Base-by-base conservation (phyloP, 2,329 filamentous ascomycete genomes). In the Trichoderma simmonsii region DNA sequence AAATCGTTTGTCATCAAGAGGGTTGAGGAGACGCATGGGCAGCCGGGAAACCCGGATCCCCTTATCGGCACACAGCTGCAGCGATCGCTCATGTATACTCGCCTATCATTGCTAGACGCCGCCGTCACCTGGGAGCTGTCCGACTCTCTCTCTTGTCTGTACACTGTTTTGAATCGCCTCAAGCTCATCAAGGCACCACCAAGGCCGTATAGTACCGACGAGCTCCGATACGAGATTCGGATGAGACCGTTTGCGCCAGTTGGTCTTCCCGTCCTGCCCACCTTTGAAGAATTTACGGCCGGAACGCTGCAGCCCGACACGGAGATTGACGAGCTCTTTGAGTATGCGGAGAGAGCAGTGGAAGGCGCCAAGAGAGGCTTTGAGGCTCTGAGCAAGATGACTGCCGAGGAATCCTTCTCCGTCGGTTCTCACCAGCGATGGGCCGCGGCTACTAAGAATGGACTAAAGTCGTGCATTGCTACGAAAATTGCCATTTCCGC, bases 211-310 rank as follows among this genome's bases (percentile, higher is more conserved):
- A 89, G 90, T 71, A 88, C 87, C 18, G 88, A 92, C 71, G 81
- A 85, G 36, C 83, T 94, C 5, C 90, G 93, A 14, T 95, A 96
- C 79, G 92, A 96, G 75, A 83, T 97, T 11, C 92, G 95, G 72
- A 96, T 97, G 93, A 93, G 92, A 77, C 93, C 94, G 0, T 97
- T 97, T 77, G 84, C 91, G 1, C 80, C 84, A 8, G 87, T 97
- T 71, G 86, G 88, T 11, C 85, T 93, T 2, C 92, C 93, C 0
- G 87, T 89, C 72, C 84, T 93, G 14, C 90, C 92, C 0, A 82
- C 87, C 0, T 92, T 88, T 73, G 87, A 89, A 7, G 87, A 90
- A 15, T 93, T 92, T 73, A 76, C 80, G 9, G 75, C 76, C 6
- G 83, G 84, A n/a, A 81, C 82, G 6, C 75, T 74, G 24, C 84